A percentile compares a stretch with the other conserved stretches of the same genome.
These are phyloP conservation scores for Lupinus albus DNA, from an alignment of 306 rosid species.

Conservation along the genomic window DNA sequence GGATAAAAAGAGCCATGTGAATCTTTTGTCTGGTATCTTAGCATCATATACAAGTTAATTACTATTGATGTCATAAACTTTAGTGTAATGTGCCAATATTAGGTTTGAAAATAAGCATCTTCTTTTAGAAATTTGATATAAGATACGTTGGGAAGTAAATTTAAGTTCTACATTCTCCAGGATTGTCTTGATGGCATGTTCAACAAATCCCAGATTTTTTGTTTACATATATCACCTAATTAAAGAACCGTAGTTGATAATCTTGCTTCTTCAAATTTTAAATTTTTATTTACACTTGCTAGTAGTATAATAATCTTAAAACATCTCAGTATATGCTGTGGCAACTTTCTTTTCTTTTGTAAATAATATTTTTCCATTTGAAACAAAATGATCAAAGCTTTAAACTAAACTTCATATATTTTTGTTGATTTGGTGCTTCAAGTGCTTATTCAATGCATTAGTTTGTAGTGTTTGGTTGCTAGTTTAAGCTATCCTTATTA, in stretches of 20 bases:
- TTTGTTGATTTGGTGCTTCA: too few relatives aligned
- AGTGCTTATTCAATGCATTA: too few relatives aligned
- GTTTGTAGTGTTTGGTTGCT: too few relatives aligned
- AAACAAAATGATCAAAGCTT: constrained; percentile 2
- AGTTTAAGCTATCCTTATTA: too few relatives aligned
- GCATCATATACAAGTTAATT: not conserved
- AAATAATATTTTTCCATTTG: constrained; percentile 1
- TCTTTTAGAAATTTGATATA: not conserved
- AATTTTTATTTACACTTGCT: not conserved
- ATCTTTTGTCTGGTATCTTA: not conserved
- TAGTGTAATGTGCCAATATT: not conserved
- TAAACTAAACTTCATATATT: constrained; percentile 29
- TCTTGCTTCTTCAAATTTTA: not conserved
- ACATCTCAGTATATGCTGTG: not conserved
- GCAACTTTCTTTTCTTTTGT: constrained; percentile 5
- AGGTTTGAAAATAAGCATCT: constrained; percentile 1
- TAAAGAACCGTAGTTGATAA: constrained; percentile 5
- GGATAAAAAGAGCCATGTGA: not conserved
- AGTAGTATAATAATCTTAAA: not conserved
- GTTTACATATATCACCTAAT: not conserved
- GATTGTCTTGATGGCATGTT: constrained; percentile 10
- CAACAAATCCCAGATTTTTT: not conserved
- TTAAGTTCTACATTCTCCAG: not conserved
- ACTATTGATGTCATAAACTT: not conserved
- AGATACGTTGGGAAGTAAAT: not conserved